These are phyloP conservation scores for Fusarium veterinarium DNA, from an alignment of 2,329 filamentous ascomycete genomes.

Conservation along the genomic window DNA sequence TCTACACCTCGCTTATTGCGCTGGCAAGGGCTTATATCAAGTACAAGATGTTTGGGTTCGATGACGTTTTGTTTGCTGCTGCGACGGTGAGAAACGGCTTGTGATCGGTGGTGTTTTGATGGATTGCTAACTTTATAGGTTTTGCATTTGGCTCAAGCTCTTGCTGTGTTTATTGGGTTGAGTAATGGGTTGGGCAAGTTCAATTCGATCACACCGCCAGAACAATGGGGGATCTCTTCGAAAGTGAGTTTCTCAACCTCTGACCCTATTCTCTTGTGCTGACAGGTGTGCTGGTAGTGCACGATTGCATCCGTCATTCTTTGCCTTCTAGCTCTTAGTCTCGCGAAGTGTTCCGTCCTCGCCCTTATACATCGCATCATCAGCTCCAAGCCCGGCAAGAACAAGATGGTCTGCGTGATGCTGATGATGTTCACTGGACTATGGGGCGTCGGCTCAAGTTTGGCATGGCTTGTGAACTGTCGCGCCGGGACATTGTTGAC, in stretches of 20 bases:
- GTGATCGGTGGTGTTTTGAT: not conserved
- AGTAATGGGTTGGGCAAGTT: constrained; percentile 24
- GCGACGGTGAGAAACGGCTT: constrained; percentile 17
- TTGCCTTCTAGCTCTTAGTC: constrained; percentile 1
- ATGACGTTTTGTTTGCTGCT: constrained; percentile 25
- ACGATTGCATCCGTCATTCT: constrained; percentile 24
- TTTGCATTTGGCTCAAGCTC: constrained; percentile 29
- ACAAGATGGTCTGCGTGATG: constrained; percentile 12
- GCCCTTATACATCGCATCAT: constrained; percentile 39
- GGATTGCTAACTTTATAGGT: not conserved
- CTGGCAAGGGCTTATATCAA: constrained; percentile 35
- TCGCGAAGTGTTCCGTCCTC: constrained; percentile 36
- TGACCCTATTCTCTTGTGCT: not conserved
- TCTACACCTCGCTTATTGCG: constrained; percentile 32
- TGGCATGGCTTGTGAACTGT: constrained; percentile 30
- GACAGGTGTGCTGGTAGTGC: not conserved
- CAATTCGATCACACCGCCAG: constrained; percentile 22
- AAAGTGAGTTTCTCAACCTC: not conserved
- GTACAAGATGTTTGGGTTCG: constrained; percentile 37
- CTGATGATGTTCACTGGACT: constrained; percentile 14
- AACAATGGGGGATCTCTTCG: constrained; percentile 28
- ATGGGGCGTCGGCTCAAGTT: constrained; percentile 19
- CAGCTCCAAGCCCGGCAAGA: constrained; percentile 28
- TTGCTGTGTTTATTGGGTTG: constrained; percentile 36
- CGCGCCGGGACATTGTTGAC: constrained; percentile 5